Percentiles rank a stretch among this genome's conserved stretches.
Evolutionary conservation across 768 basidiomycete species (phyloP).

Genomic region (Kockovaella imperatae): DNA sequence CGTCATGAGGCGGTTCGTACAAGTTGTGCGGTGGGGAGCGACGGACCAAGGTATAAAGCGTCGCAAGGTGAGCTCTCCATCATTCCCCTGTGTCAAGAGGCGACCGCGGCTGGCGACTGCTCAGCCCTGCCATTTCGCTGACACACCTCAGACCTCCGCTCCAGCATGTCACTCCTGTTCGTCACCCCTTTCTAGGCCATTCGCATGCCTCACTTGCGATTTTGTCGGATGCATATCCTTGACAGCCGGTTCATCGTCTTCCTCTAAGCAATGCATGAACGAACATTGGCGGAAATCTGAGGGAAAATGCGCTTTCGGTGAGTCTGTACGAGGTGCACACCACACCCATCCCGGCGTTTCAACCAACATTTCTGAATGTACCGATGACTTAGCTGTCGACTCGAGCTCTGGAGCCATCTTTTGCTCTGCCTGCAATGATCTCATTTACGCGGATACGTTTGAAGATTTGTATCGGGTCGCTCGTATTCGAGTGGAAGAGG

Average conservation of each 20-base stretch:
- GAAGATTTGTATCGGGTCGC: slow-evolving; percentile 44
- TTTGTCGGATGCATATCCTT: slow-evolving; percentile 31
- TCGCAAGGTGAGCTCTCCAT: slow-evolving; percentile 14
- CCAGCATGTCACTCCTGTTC: slow-evolving; percentile 25
- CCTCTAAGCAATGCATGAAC: slow-evolving; percentile 22
- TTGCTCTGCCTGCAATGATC: slow-evolving; percentile 66
- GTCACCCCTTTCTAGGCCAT: slow-evolving; percentile 14
- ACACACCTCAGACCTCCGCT: slow-evolving; percentile 13
- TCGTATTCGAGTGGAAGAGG: slow-evolving; percentile 18
- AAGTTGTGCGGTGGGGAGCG: slow-evolving; percentile 25
- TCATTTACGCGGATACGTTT: slow-evolving; percentile 57
- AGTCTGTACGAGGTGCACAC: too few species aligned
- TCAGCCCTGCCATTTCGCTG: not conserved
- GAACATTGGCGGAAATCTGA: slow-evolving; percentile 13
- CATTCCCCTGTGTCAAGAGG: not conserved
- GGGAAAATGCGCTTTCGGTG: slow-evolving; percentile 26
- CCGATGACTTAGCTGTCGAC: slow-evolving; percentile 57
- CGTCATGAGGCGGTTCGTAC: slow-evolving; percentile 9
- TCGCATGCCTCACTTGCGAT: slow-evolving; percentile 34
- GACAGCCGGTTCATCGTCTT: slow-evolving; percentile 8
- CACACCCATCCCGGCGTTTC: not conserved
- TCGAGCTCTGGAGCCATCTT: slow-evolving; percentile 64
- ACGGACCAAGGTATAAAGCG: slow-evolving; percentile 17
- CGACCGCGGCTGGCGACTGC: not conserved
- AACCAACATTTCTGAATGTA: not conserved